phyloP scores from a whole-genome alignment of 257 asterid species.

The Catharanthus roseus region DNA sequence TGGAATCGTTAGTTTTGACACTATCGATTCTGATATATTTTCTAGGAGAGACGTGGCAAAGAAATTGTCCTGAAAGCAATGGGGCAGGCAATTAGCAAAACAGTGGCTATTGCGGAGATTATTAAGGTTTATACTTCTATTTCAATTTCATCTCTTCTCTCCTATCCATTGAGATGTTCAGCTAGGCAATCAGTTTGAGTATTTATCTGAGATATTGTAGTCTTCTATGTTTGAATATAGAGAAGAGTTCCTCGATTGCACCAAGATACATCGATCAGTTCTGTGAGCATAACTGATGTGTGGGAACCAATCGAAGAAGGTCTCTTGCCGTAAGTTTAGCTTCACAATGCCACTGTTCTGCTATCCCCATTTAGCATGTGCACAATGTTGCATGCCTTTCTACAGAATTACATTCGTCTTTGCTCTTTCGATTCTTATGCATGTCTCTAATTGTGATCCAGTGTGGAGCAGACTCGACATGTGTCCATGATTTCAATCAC shows the following conservation, averaged over 20 bases:
- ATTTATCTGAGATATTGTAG: neutral
- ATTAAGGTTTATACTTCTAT: constrained; percentile 48
- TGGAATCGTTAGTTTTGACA: neutral
- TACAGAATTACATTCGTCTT: neutral
- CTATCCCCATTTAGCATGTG: neutral
- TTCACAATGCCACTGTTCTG: neutral
- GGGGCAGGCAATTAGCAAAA: constrained; percentile 95
- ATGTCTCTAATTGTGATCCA: constrained; percentile 26
- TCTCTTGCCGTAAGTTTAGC: constrained; percentile 68
- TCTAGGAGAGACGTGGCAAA: constrained; percentile 66
- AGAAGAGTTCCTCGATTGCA: constrained; percentile 74
- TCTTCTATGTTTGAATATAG: constrained; percentile 33
- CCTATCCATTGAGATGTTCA: constrained; percentile 4
- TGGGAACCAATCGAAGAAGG: constrained; percentile 99
- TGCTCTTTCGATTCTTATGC: neutral
- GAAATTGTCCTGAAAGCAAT: constrained; percentile 92
- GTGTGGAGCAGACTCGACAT: constrained; percentile 98
- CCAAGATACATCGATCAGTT: constrained; percentile 85
- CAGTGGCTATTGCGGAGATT: constrained; percentile 78
- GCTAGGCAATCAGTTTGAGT: neutral
- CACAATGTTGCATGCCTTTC: neutral
- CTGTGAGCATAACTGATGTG: constrained; percentile 80
- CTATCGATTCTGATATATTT: neutral
- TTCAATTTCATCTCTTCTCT: neutral
- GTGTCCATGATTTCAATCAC: constrained; percentile 94